phyloP scores from a whole-genome alignment of 768 basidiomycete species.

The Boletus coccyginus region DNA sequence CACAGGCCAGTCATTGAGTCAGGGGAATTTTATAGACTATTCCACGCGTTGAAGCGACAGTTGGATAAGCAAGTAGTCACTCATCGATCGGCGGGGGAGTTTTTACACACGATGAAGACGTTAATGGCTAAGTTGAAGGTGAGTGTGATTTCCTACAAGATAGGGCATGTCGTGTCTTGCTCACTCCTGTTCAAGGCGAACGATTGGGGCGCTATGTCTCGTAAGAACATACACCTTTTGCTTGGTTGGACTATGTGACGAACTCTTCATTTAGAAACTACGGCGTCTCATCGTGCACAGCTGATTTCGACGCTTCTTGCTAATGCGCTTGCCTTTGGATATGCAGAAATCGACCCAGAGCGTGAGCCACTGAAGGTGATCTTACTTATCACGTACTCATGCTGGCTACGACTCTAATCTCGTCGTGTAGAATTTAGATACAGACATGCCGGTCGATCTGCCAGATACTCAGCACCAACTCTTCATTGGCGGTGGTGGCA shows the following conservation, averaged over 20 bases:
- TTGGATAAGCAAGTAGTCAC: conserved; percentile 50
- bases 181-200: conserved; percentile 42
- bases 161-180: not conserved
- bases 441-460: conserved; percentile 37
- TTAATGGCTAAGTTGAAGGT: conserved; percentile 72
- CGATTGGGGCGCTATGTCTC: conserved; percentile 64
- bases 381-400: fast-evolving
- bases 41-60: conserved; percentile 43
- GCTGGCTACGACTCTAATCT: not conserved
- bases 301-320: conserved; percentile 41
- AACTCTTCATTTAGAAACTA: conserved; percentile 37
- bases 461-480: conserved; percentile 39
- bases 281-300: conserved; percentile 49
- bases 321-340: conserved; percentile 48
- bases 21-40: conserved; percentile 55
- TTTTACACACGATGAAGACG: conserved; percentile 56
- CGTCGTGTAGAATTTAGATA: conserved; percentile 49
- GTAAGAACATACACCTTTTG: conserved; percentile 33
- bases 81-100: conserved; percentile 50
- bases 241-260: not conserved
- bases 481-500: conserved; percentile 24
- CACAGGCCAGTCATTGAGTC: conserved; percentile 58
- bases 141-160: not conserved
- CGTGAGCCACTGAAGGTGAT: conserved; percentile 50
- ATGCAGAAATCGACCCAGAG: conserved; percentile 43